Percentiles rank a stretch among this genome's conserved stretches.
These are phyloP conservation scores for Colletotrichum kahawae DNA, from an alignment of 2,329 filamentous ascomycete genomes.

Conservation along the genomic window DNA sequence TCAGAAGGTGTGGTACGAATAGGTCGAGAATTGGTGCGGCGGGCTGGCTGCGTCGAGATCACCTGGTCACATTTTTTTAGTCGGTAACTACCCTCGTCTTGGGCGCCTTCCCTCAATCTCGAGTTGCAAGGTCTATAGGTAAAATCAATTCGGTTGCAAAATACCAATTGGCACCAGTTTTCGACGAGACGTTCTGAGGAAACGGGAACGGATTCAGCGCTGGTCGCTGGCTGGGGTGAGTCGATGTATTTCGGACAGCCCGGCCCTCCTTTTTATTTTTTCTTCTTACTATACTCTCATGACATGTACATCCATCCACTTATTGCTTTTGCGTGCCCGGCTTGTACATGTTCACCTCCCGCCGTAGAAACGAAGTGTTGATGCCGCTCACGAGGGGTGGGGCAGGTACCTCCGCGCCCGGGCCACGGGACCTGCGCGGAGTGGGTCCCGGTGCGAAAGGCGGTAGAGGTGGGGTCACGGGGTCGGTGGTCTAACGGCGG, in stretches of 20 bases:
- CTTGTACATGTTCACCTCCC: not conserved
- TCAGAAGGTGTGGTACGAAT: not conserved
- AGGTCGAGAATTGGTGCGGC: not conserved
- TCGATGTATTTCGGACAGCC: not conserved
- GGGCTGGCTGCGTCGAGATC: not conserved
- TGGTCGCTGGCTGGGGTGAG: not conserved
- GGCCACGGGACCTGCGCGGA: not conserved
- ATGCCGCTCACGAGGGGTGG: not conserved
- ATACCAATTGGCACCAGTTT: not conserved
- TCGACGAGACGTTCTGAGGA: not conserved
- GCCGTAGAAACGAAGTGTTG: not conserved
- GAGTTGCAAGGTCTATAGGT: not conserved
- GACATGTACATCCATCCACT: not conserved
- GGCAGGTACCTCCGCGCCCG: not conserved
- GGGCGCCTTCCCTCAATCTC: not conserved
- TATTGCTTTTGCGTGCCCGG: rapidly evolving
- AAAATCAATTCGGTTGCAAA: not conserved
- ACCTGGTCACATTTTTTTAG: not conserved
- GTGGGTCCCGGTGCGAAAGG: not conserved
- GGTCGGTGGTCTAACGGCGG: not conserved
- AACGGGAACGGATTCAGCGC: not conserved
- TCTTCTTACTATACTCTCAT: rapidly evolving
- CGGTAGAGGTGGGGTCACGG: not conserved
- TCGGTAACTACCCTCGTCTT: not conserved
- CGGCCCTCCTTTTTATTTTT: not conserved